These are phyloP conservation scores for Sarocladium oryzae DNA, from an alignment of 2,329 filamentous ascomycete species.

Conservation along the genomic window DNA sequence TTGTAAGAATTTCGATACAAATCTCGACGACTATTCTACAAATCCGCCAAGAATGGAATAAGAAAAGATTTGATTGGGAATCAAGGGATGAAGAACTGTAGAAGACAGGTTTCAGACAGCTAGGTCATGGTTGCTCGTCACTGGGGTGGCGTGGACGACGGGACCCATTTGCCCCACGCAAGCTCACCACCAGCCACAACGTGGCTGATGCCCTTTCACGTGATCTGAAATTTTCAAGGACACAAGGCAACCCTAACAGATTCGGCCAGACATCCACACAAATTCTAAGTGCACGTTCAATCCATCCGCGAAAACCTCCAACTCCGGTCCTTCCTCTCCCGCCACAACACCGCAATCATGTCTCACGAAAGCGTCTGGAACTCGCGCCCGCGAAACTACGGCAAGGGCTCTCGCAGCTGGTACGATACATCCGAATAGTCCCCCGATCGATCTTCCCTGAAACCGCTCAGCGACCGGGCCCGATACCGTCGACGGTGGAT, in stretches of 20 bases:
- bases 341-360: slow-evolving; percentile 42
- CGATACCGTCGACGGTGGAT: neutral
- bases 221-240: slow-evolving; percentile 2
- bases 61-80: slow-evolving; percentile 1
- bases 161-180: neutral
- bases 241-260: slow-evolving; percentile 3
- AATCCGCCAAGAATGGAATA: neutral
- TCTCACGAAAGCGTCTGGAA: slow-evolving; percentile 96
- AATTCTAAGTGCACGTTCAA: slow-evolving; percentile 29
- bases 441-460: neutral
- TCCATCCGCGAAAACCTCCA: slow-evolving; percentile 26
- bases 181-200: neutral
- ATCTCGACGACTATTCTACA: neutral
- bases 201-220: slow-evolving; percentile 1
- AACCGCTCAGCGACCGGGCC: neutral
- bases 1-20: neutral
- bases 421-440: slow-evolving; percentile 43
- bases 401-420: slow-evolving; percentile 93
- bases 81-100: neutral
- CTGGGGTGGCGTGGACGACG: neutral
- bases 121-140: neutral
- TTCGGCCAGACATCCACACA: slow-evolving; percentile 25
- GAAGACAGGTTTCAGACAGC: slow-evolving; percentile 7
- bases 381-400: slow-evolving; percentile 94
- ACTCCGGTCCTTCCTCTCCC: slow-evolving; percentile 21